Evolutionary conservation across 129 eudicot species (phyloP).

Genomic region (Saussurea involucrata): DNA sequence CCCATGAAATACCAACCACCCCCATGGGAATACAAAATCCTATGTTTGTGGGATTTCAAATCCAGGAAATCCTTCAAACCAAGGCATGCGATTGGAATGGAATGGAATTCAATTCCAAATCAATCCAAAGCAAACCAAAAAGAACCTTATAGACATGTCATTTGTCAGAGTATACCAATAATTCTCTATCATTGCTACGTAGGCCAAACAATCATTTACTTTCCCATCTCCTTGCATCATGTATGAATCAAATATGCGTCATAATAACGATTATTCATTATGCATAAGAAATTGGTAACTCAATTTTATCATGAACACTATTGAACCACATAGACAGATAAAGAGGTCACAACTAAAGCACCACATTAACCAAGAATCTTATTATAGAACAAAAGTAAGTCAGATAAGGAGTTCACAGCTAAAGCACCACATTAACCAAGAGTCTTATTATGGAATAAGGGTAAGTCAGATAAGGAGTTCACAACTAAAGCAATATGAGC

Average conservation of each 20-base stretch:
- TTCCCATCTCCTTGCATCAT: neutral
- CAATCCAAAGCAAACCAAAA: too few species aligned
- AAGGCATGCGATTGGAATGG: too few species aligned
- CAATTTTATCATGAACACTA: neutral
- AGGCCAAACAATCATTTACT: neutral
- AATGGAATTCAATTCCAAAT: too few species aligned
- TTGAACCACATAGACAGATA: neutral
- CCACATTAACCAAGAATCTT: neutral
- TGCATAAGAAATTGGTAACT: neutral
- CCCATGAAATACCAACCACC: too few species aligned
- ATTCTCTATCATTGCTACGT: neutral
- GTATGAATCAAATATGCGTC: neutral
- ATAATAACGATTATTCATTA: neutral
- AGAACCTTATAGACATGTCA: neutral
- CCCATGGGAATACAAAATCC: too few species aligned
- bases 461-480: neutral
- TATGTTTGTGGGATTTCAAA: too few species aligned
- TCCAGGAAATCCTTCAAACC: too few species aligned
- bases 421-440: neutral
- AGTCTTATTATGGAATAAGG: neutral
- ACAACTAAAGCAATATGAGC: neutral
- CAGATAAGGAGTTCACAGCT: too few species aligned
- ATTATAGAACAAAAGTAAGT: neutral
- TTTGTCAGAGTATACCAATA: neutral
- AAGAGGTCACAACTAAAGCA: neutral